phyloP scores from a whole-genome alignment of 805 yeast species.

The Metschnikowia chrysomelidarum region DNA sequence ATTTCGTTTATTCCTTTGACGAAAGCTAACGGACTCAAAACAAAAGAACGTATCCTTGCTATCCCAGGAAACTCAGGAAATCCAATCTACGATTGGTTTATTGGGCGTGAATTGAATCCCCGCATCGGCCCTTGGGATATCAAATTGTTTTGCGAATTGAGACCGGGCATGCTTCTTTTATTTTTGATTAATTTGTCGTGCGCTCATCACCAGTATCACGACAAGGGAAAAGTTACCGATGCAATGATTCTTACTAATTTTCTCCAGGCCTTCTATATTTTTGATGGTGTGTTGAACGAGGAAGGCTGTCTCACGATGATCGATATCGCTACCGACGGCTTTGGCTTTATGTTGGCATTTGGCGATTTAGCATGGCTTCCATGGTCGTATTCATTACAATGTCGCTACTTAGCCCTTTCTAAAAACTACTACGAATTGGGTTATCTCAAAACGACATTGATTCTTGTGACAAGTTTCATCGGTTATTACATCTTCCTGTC shows the following conservation, averaged over 20 bases:
- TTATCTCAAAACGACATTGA: constrained; percentile 29
- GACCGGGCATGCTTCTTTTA: constrained; percentile 94
- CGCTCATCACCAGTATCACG: constrained; percentile 74
- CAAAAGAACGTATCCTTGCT: constrained; percentile 72
- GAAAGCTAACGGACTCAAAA: constrained; percentile 48
- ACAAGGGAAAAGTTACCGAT: constrained; percentile 58
- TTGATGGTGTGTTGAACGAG: constrained; percentile 92
- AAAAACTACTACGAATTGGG: constrained; percentile 58
- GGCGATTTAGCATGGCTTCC: constrained; percentile 95
- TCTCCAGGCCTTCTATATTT: constrained; percentile 76
- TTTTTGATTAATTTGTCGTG: constrained; percentile 72
- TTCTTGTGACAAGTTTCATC: constrained; percentile 47
- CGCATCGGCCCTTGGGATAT: constrained; percentile 82
- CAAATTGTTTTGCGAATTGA: constrained; percentile 86
- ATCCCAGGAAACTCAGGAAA: constrained; percentile 83
- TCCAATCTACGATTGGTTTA: constrained; percentile 85
- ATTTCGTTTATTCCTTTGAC: constrained; percentile 62
- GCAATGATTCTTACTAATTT: constrained; percentile 67
- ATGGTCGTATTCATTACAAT: constrained; percentile 83
- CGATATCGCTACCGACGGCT: constrained; percentile 94
- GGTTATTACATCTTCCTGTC: constrained; percentile 85
- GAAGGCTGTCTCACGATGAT: constrained; percentile 90
- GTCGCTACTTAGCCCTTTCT: constrained; percentile 68
- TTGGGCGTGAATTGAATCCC: constrained; percentile 95
- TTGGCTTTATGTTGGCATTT: constrained; percentile 93